phyloP scores from a whole-genome alignment of 768 basidiomycete genomes.

The Boletus tomentosulus region DNA sequence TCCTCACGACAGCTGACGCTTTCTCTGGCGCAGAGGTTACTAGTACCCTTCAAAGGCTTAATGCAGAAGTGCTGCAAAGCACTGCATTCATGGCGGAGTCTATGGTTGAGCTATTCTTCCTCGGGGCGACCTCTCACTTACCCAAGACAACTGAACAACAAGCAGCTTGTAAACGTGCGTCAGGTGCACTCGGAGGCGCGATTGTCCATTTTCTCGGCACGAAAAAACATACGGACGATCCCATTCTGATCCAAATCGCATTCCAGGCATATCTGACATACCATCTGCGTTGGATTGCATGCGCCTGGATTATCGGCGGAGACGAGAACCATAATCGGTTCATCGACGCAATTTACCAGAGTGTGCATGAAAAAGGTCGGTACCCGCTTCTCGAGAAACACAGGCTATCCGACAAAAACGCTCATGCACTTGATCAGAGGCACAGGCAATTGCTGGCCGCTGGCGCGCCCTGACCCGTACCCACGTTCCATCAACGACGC shows the following conservation, averaged over 20 bases:
- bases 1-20: slow-evolving; percentile 40
- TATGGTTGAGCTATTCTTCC: slow-evolving; percentile 40
- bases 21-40: slow-evolving; percentile 45
- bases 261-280: slow-evolving; percentile 30
- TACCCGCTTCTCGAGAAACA: neutral
- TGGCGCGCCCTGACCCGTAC: slow-evolving; percentile 42
- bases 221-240: slow-evolving; percentile 31
- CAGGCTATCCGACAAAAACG: neutral
- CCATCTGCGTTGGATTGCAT: slow-evolving; percentile 25
- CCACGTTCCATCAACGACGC: slow-evolving; percentile 23
- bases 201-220: slow-evolving; percentile 27
- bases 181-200: slow-evolving; percentile 15
- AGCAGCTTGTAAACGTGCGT: slow-evolving; percentile 21
- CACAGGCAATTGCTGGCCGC: slow-evolving; percentile 41
- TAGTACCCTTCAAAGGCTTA: slow-evolving; percentile 41
- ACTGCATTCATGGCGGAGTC: slow-evolving; percentile 46
- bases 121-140: slow-evolving; percentile 9
- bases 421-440: slow-evolving; percentile 29
- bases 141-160: slow-evolving; percentile 21
- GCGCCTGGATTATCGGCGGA: slow-evolving; percentile 30
- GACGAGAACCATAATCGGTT: slow-evolving; percentile 22
- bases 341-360: slow-evolving; percentile 29
- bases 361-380: slow-evolving; percentile 36
- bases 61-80: slow-evolving; percentile 45
- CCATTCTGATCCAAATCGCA: slow-evolving; percentile 35